Base-by-base conservation (phyloP, 768 basidiomycete species). In the Lactarius trivialis region DNA sequence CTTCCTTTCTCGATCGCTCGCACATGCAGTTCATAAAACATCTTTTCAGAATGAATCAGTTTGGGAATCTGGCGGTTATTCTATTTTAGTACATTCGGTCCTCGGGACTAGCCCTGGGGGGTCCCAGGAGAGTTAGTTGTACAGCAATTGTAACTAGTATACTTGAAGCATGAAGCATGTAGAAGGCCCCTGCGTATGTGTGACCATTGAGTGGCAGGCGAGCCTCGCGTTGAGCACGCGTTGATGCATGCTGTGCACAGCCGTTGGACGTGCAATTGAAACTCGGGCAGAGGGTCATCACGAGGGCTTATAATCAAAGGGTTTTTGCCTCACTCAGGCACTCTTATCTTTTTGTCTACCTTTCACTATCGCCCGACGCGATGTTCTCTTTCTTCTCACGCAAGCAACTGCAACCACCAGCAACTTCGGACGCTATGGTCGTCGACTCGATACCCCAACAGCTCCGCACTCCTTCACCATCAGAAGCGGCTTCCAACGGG, bases 391-490 rank as follows among this genome's bases (percentile, higher is more conserved):
- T 64, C 19, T 64, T 64, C 55, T 61, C 59, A 2, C 63, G 60
- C 58, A 63, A 62, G 41, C 63, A 56, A 28, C 60, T 52, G 21
- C 39, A 55, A 21, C 11, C 43, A 11, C 54, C 37, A 24, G n/a
- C 55, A 32, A 32, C 53, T 53, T 37, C 63, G 8, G 50, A 56
- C 5, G 36, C 55, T 11, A 62, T 63, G 39, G 50, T 33, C 39
- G 50, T 62, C 55, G 63, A 48, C 43, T 56, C 41, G 1, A 55
- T 36, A 15, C 55, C 63, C 12, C 60, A 49, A 26, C 81, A 82
- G 69, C 76, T 81, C 12, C 80, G 82, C 17, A 85, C 84, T 1
- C 81, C 82, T 0, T 79, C 82, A 0, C 80, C 84, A 0, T 83
- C 82, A 19, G 70, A 78, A 36, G 68, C 63, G 59, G 65, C 74